Evolutionary conservation across 2,329 filamentous ascomycete species (phyloP).

Genomic region (Stagonosporopsis cucurbitacearum): DNA sequence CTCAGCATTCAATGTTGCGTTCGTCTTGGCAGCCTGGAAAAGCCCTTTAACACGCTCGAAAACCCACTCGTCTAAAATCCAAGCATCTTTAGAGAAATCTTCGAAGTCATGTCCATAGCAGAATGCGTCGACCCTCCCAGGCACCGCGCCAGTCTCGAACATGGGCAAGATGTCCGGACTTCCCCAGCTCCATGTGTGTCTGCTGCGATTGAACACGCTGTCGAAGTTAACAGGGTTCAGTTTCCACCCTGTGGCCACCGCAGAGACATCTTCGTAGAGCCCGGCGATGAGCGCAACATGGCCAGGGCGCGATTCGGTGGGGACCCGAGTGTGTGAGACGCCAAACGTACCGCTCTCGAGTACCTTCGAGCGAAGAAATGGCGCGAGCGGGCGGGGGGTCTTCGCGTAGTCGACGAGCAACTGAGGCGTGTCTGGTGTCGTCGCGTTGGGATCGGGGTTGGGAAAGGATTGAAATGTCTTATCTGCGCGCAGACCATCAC

Average conservation of each 20-base stretch:
- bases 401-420: slow-evolving; percentile 42
- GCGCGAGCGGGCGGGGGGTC: slow-evolving; percentile 81
- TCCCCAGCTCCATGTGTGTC: slow-evolving; percentile 99
- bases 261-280: slow-evolving; percentile 96
- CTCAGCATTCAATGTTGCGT: slow-evolving; percentile 74
- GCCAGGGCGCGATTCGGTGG: slow-evolving; percentile 93
- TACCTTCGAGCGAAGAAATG: slow-evolving; percentile 87
- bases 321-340: slow-evolving; percentile 94
- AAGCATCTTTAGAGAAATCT: slow-evolving; percentile 85
- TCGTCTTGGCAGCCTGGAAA: slow-evolving; percentile 79
- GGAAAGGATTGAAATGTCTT: slow-evolving; percentile 95
- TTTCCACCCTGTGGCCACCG: slow-evolving; percentile 98
- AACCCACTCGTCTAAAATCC: slow-evolving; percentile 87
- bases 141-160: slow-evolving; percentile 92
- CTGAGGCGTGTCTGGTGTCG: slow-evolving; percentile 48
- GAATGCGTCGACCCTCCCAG: slow-evolving; percentile 85
- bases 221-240: slow-evolving; percentile 98
- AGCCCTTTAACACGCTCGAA: slow-evolving; percentile 91
- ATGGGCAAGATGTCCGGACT: slow-evolving; percentile 97
- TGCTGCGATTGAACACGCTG: slow-evolving; percentile 95
- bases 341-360: slow-evolving; percentile 93
- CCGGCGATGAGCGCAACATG: slow-evolving; percentile 97
- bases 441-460: slow-evolving; percentile 73
- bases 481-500: slow-evolving; percentile 93
- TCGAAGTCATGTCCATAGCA: slow-evolving; percentile 85